Evolutionary conservation across 78 protist species (phyloP).

Genomic region (slime mould (Dictyostelium discoideum)): DNA sequence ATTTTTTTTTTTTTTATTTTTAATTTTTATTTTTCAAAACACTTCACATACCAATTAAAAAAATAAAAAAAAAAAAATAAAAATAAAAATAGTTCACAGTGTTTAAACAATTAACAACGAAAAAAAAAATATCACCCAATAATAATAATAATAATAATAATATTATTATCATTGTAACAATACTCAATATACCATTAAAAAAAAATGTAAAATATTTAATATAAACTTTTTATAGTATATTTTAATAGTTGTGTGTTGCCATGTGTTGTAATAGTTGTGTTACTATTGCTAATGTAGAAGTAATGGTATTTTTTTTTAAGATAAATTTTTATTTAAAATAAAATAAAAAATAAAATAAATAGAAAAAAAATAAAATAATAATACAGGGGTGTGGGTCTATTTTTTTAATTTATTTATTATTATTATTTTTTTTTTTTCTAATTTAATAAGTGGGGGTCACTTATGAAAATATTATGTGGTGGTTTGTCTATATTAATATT

Average conservation of each 20-base stretch:
- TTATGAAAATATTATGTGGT: not conserved
- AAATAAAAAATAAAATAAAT: too few species aligned
- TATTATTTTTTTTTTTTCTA: too few species aligned
- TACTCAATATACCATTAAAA: not conserved
- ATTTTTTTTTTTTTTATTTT: too few species aligned
- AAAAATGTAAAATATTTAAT: not conserved
- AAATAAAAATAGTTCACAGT: not conserved
- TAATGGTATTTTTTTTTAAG: too few species aligned
- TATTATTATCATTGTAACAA: not conserved
- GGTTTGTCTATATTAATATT: not conserved
- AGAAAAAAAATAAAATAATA: too few species aligned
- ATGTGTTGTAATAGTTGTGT: not conserved
- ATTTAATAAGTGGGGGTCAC: not conserved
- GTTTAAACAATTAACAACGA: not conserved
- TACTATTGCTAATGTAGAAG: not conserved
- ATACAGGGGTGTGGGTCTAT: not conserved
- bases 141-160: too few species aligned
- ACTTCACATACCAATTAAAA: not conserved
- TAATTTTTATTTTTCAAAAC: not conserved
- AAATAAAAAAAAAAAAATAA: too few species aligned
- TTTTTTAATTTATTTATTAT: too few species aligned
- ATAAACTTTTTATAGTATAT: not conserved
- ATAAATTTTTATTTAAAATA: too few species aligned
- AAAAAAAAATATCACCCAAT: not conserved
- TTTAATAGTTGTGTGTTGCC: not conserved